phyloP scores from a whole-genome alignment of 257 asterid genomes.

The Phtheirospermum japonicum region DNA sequence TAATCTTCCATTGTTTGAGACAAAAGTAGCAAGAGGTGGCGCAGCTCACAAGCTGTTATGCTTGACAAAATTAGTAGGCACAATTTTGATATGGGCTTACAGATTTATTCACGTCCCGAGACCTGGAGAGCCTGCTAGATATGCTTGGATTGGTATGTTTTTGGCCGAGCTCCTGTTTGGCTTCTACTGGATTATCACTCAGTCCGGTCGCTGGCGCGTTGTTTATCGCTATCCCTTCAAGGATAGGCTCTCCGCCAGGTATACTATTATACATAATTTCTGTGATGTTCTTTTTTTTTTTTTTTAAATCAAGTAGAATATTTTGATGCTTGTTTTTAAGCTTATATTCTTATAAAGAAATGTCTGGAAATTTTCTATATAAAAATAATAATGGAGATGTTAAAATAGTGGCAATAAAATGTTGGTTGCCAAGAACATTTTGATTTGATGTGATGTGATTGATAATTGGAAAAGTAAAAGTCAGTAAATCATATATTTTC shows the following conservation, averaged over 20 bases:
- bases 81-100: conserved; percentile 39
- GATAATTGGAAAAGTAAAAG: no score
- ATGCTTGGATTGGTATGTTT: conserved; percentile 55
- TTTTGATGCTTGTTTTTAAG: no score
- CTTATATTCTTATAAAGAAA: no score
- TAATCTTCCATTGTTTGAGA: conserved; percentile 53
- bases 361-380: no score
- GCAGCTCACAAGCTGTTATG: conserved; percentile 29
- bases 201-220: conserved; percentile 53
- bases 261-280: no score
- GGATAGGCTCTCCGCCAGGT: conserved; percentile 51
- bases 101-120: conserved; percentile 45
- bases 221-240: conserved; percentile 46
- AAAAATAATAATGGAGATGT: no score
- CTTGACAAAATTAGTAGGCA: conserved; percentile 33
- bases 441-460: no score
- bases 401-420: no score
- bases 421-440: no score
- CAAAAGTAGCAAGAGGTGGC: conserved; percentile 38
- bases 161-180: conserved; percentile 46
- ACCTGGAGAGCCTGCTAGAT: conserved; percentile 37
- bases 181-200: conserved; percentile 65
- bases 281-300: no score
- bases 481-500: no score
- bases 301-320: no score